Evolutionary conservation across 345 rosid species (phyloP).

Genomic region (Alliaria petiolata): DNA sequence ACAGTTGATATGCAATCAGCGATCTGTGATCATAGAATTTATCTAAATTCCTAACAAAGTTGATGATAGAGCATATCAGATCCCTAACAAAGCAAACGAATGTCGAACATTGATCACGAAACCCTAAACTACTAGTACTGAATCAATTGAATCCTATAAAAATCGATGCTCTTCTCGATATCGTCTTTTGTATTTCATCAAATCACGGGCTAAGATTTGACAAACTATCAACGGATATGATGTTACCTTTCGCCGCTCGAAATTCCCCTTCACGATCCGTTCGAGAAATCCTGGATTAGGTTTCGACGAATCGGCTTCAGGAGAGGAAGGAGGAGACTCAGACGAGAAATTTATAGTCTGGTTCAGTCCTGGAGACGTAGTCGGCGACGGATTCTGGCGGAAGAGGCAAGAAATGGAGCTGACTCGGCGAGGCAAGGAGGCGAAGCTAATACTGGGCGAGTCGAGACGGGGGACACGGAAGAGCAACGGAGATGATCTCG

Average conservation of each 20-base stretch:
- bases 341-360: neutral
- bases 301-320: conserved; percentile 24
- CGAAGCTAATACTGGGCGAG: conserved; percentile 31
- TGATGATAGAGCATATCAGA: neutral
- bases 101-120: neutral
- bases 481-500: conserved; percentile 35
- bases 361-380: conserved; percentile 8
- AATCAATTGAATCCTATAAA: neutral
- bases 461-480: conserved; percentile 30
- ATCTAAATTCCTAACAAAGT: neutral
- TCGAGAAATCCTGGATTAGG: conserved; percentile 32
- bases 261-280: conserved; percentile 29
- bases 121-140: neutral
- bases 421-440: conserved; percentile 37
- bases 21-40: neutral
- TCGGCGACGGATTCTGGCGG: conserved; percentile 30
- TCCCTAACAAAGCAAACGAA: neutral
- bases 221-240: neutral
- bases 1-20: neutral
- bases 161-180: no score
- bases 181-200: no score
- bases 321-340: conserved; percentile 21
- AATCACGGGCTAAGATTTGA: no score
- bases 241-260: conserved; percentile 50
- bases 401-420: conserved; percentile 42